Evolutionary conservation across 1,284 basidiomycete genomes (phyloP), one percentile per base, ranked within the genome.

Genomic region (Ceratobasidium sp.): DNA sequence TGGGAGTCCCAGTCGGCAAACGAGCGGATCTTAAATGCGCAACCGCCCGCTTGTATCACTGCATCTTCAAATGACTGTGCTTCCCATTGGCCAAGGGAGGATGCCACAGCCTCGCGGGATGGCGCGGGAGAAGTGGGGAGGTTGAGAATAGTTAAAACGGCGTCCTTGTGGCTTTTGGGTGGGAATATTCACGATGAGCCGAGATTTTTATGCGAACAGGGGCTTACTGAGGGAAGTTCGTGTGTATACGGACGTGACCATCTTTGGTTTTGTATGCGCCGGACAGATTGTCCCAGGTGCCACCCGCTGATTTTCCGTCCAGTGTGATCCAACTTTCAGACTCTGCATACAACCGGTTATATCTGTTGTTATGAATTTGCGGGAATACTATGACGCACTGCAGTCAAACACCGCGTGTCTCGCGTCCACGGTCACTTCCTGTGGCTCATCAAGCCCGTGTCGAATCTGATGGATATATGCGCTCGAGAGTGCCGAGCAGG

Each of bases 211-310:
- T 27, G 20, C 14, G 64, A 57, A 70, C 62, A 64, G 55, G 70
- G 74, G 48, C 87, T 79, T 82, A 90, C 89, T 91, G 90, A 48
- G 90, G 88, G 81, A 91, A 92, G 79, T 91, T 91, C 30, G 90
- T 90, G 81, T 91, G 90, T 23, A 91, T 86, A 35, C 90, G 86
- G 16, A 91, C 88, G 67, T 85, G 84, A 65, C 84, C 80, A 73
- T 89, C 88, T 78, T 87, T 88, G 3, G 90, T 90, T 68, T 83
- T 81, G 81, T 91, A 91, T 0, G 89, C 78, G 0, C 90, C 90
- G 0, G 88, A 88, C 6, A 91, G 84, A 0, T 83, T 80, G 78
- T 91, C 90, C 85, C 88, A 91, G 0, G 87, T 44, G 0, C 81
- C 81, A 8, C 82, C 84, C 7, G 81, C 68, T 7, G 84, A 79